Evolutionary conservation across 805 yeast genomes (phyloP).

Genomic region (Ogataea nakhonphanomensis): DNA sequence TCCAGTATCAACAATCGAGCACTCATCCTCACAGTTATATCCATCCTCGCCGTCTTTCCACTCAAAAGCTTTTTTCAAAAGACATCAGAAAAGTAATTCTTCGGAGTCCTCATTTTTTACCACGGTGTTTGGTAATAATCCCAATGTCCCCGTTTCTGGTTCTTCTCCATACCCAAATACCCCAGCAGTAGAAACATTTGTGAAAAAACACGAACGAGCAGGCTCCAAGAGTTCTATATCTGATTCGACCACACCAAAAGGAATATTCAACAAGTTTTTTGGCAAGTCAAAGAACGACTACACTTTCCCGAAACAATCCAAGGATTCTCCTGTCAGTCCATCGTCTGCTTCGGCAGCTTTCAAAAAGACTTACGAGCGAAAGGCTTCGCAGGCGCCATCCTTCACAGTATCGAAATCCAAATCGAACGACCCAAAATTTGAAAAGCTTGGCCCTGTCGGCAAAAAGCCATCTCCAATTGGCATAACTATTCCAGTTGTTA

Average conservation of each 20-base stretch:
- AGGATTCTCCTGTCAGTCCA: constrained; percentile 30
- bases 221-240: constrained; percentile 29
- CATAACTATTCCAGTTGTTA: constrained; percentile 32
- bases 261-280: constrained; percentile 31
- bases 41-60: constrained; percentile 36
- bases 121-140: constrained; percentile 30
- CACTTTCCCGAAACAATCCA: constrained; percentile 6
- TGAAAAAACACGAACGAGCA: constrained; percentile 23
- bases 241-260: constrained; percentile 29
- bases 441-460: constrained; percentile 35
- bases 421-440: constrained; percentile 23
- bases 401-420: constrained; percentile 9
- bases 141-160: not conserved
- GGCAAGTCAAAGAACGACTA: constrained; percentile 23
- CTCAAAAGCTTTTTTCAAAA: constrained; percentile 51
- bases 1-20: constrained; percentile 39
- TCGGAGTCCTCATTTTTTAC: constrained; percentile 49
- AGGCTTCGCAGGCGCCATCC: constrained; percentile 4
- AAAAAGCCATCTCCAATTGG: constrained; percentile 34
- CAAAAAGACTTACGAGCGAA: constrained; percentile 12
- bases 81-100: constrained; percentile 62
- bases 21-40: constrained; percentile 24
- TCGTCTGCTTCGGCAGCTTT: constrained; percentile 17
- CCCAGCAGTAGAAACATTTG: constrained; percentile 7
- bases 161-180: constrained; percentile 26